These are phyloP conservation scores for Sanchytrium tribonematis DNA, from an alignment of 371 early-diverging fungal species.

Conservation along the genomic window DNA sequence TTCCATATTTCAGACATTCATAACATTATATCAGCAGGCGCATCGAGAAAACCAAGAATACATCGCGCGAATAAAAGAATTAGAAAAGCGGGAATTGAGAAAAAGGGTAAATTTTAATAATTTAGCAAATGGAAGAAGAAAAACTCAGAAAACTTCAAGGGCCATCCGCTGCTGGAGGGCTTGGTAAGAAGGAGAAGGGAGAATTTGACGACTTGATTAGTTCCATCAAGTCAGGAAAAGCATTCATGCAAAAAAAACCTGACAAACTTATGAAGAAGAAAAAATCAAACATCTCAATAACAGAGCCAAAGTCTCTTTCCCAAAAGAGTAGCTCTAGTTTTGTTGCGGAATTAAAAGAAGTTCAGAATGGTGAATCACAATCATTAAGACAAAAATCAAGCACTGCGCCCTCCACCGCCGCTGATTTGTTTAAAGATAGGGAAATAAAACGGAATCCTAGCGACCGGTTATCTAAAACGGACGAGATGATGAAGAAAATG, in stretches of 20 bases:
- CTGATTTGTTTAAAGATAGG: neutral
- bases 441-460: neutral
- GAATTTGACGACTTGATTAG: slow-evolving; percentile 1
- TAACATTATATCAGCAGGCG: neutral
- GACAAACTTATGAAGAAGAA: neutral
- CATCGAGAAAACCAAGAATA: neutral
- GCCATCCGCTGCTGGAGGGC: neutral
- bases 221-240: slow-evolving; percentile 1
- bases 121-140: neutral
- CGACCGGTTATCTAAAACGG: neutral
- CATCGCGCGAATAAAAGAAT: neutral
- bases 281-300: neutral
- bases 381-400: neutral
- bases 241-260: slow-evolving; percentile 1
- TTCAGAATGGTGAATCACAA: neutral
- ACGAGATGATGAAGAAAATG: neutral
- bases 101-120: neutral
- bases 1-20: neutral
- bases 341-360: neutral
- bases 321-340: neutral
- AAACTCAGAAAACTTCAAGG: neutral
- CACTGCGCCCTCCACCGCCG: neutral
- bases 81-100: slow-evolving; percentile 2
- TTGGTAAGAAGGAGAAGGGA: neutral
- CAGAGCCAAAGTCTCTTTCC: neutral